Evolutionary conservation across 768 basidiomycete genomes (phyloP).

Genomic region (Russula griseocarnosa): DNA sequence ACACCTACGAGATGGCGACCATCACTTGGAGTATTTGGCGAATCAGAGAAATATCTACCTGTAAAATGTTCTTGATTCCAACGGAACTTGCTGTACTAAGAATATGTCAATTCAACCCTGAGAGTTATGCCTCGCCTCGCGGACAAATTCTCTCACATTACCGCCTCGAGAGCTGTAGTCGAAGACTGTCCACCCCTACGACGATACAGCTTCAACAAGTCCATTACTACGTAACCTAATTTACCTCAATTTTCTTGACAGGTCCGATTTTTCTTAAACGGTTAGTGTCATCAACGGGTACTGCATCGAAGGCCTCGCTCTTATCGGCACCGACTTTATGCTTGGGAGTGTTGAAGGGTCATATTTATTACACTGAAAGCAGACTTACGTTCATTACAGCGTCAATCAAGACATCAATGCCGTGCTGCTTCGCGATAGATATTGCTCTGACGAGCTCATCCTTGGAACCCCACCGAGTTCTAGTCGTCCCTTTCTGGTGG

Average conservation of each 20-base stretch:
- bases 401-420: conserved; percentile 76
- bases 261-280: conserved; percentile 58
- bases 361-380: not conserved
- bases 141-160: conserved; percentile 45
- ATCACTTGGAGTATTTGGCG: not conserved
- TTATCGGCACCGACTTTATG: conserved; percentile 85
- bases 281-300: conserved; percentile 66
- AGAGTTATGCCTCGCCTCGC: not conserved
- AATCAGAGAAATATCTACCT: conserved; percentile 41
- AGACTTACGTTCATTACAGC: conserved; percentile 77
- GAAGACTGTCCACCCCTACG: conserved; percentile 81
- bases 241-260: conserved; percentile 62
- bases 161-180: conserved; percentile 73
- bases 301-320: conserved; percentile 61
- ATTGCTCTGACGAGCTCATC: conserved; percentile 73
- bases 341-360: conserved; percentile 37
- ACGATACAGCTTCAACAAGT: conserved; percentile 12
- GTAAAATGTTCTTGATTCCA: conserved; percentile 82
- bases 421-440: conserved; percentile 57
- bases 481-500: conserved; percentile 61
- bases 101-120: conserved; percentile 12
- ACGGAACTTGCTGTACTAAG: conserved; percentile 62
- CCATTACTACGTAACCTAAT: not conserved
- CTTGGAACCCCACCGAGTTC: conserved; percentile 85
- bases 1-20: conserved; percentile 48